These are phyloP conservation scores for Eremothecium sinecaudum DNA, from an alignment of 1,139 yeast genomes.

Conservation along the genomic window DNA sequence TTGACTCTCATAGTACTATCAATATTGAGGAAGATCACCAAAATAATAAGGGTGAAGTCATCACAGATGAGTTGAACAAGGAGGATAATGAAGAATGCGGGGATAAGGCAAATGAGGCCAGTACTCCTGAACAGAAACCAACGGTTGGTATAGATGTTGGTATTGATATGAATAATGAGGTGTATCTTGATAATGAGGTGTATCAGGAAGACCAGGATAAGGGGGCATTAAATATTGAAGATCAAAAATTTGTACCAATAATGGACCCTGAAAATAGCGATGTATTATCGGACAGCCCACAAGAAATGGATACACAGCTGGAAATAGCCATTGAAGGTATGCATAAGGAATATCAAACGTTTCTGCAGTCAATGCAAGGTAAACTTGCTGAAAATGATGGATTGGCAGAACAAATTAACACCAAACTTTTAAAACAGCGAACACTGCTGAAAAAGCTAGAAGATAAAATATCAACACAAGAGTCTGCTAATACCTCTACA, in stretches of 20 bases:
- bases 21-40: no score
- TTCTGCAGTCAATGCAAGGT: slow-evolving; percentile 20
- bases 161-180: no score
- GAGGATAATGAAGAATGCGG: not conserved
- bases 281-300: slow-evolving; percentile 1
- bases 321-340: slow-evolving; percentile 24
- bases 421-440: slow-evolving; percentile 20
- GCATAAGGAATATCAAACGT: slow-evolving; percentile 26
- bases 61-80: not conserved
- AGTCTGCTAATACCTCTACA: slow-evolving; percentile 11
- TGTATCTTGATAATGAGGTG: no score
- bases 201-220: not conserved
- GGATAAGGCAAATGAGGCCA: not conserved
- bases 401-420: slow-evolving; percentile 15
- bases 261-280: slow-evolving; percentile 1
- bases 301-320: slow-evolving; percentile 18
- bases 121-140: slow-evolving; percentile 1
- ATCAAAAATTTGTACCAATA: no score
- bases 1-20: no score
- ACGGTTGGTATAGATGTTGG: not conserved
- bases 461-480: slow-evolving; percentile 2
- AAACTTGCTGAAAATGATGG: slow-evolving; percentile 18
- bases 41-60: not conserved
- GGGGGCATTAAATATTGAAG: not conserved
- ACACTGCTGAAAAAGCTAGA: slow-evolving; percentile 13